Evolutionary conservation across 495 filamentous ascomycete species (phyloP), one percentile per base, ranked within the genome.

Genomic region (Penicillium steckii): DNA sequence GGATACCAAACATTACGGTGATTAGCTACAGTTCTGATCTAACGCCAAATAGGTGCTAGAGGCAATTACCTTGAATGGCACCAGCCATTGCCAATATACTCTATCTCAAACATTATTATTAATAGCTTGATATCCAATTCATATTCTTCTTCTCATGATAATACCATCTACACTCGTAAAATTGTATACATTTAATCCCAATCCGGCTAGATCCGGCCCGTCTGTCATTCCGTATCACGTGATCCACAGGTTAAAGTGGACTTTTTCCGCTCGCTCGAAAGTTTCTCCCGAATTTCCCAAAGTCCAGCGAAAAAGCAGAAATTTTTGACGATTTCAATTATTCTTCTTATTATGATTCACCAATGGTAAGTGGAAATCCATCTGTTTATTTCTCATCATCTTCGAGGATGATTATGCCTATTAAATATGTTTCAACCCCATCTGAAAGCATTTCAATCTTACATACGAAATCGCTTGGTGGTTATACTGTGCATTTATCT

Each of bases 391-490:
- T 52, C n/a, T 33, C 10, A 17, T 27, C 9, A 37, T n/a, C 23
- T 51, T 23, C 24, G 17, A 66, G 64, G 66, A 71, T 73, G 68
- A 69, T 66, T n/a, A 60, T 71, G 68, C 64, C 51, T 66, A 56
- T 54, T 60, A 65, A 52, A n/a, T 69, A 65, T 73, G 67, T 73
- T 71, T 73, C 68, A 73, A 73, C 68, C 70, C 64, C 70, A 73
- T 73, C 62, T 71, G 60, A 71, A 57, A 52, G 53, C 57, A 65
- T 35, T 44, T 29, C 27, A 29, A 29, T 29, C 27, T 29, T 29
- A 29, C 27, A 29, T 29, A 29, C 27, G 27, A 29, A 29, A 44
- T 59, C 65, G 56, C 52, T 59, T 54, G 50, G 61, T 68, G 62
- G 59, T 68, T 60, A 59, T 61, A 58, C 25, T 52, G 44, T 46